Conservation (phyloP, 2,329 filamentous ascomycete species). For the Aureobasidium subglaciale region DNA sequence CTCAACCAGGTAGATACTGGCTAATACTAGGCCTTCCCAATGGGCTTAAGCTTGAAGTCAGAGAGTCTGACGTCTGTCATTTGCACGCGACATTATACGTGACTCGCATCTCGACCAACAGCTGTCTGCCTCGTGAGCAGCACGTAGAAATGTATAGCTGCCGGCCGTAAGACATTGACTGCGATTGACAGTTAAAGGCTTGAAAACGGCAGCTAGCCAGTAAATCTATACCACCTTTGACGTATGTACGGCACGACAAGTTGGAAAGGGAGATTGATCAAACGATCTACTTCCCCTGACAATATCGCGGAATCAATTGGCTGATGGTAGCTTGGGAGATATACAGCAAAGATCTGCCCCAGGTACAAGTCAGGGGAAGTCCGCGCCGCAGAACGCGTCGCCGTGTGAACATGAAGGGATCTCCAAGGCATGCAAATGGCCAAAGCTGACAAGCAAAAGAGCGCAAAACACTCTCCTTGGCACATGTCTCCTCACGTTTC, state of each 20-base stretch:
- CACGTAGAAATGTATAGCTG: neutral
- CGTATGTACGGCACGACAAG: neutral
- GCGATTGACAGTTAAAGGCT: neutral
- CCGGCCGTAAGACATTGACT: neutral
- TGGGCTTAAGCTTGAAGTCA: neutral
- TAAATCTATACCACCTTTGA: neutral
- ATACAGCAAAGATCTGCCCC: slow-evolving; percentile 1
- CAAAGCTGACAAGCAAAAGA: neutral
- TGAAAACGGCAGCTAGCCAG: neutral
- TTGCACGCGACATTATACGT: neutral
- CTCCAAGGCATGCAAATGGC: neutral
- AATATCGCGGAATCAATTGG: neutral
- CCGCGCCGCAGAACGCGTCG: neutral
- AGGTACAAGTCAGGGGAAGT: neutral
- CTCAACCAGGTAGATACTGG: neutral
- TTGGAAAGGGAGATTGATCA: neutral
- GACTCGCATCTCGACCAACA: neutral
- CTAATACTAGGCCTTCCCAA: no score
- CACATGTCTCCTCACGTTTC: neutral
- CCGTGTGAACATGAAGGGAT: neutral
- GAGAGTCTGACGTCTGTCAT: neutral
- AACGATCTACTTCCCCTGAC: neutral
- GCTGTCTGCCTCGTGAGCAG: neutral
- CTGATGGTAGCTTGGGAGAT: neutral
- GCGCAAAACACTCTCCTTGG: neutral